phyloP scores from a whole-genome alignment of 1,284 basidiomycete species.

The Earliella scabrosa region DNA sequence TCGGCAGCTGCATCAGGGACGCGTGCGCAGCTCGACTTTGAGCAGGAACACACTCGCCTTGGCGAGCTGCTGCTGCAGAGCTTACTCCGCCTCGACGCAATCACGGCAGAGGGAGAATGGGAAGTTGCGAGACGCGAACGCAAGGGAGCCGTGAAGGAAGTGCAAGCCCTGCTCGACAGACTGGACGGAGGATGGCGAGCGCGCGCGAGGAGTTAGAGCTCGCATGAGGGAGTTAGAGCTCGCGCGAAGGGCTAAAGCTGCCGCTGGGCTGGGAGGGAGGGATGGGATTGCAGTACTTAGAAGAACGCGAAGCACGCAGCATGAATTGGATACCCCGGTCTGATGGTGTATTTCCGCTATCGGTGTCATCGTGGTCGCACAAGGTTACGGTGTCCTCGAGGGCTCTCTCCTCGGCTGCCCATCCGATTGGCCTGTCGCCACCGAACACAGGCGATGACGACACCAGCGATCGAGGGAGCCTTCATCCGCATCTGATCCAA shows the following conservation, averaged over 20 bases:
- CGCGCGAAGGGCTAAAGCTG: not conserved
- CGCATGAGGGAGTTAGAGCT: not conserved
- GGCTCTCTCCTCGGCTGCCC: too few species aligned
- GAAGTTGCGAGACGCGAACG: constrained; percentile 69
- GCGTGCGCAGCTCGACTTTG: constrained; percentile 26
- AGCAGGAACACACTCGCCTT: constrained; percentile 62
- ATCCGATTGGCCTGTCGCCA: not conserved
- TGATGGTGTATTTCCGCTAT: not conserved
- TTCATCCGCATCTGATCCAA: not conserved
- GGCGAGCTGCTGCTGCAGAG: constrained; percentile 78
- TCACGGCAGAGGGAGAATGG: constrained; percentile 71
- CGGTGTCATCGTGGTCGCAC: not conserved
- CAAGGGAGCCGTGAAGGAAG: constrained; percentile 75
- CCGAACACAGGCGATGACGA: not conserved
- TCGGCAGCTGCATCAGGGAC: constrained; percentile 12
- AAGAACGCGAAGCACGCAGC: too few species aligned
- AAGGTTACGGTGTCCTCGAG: constrained; percentile 6
- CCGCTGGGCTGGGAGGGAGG: not conserved
- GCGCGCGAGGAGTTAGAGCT: constrained; percentile 13
- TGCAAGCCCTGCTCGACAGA: constrained; percentile 60
- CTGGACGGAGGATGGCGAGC: constrained; percentile 55
- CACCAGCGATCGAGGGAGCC: not conserved
- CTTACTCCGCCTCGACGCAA: constrained; percentile 76
- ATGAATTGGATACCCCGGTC: not conserved
- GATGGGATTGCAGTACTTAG: not conserved